Evolutionary conservation across 108 stramenopile species (phyloP).

Genomic region (Cafeteria roenbergensis): DNA sequence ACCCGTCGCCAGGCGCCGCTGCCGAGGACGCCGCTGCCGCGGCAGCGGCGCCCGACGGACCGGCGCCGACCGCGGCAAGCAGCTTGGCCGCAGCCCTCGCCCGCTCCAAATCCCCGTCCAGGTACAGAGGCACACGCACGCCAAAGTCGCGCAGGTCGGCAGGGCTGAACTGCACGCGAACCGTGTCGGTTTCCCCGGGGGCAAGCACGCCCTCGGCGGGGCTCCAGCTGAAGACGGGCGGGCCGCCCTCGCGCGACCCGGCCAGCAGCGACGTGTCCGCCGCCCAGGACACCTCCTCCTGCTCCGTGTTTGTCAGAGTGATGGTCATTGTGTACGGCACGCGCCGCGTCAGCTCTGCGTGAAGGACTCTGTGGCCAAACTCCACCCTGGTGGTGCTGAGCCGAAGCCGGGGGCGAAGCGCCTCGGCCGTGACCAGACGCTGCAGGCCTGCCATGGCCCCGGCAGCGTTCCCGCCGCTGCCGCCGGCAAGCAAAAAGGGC

Average conservation of each 20-base stretch:
- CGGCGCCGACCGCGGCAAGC: too few species aligned
- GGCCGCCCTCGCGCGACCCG: not conserved
- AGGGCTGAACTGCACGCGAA: constrained; percentile 34
- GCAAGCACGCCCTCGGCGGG: constrained; percentile 32
- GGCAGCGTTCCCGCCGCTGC: not conserved
- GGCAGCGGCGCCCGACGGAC: too few species aligned
- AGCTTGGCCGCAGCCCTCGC: too few species aligned
- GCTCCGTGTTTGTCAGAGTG: constrained; percentile 28
- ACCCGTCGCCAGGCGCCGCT: too few species aligned
- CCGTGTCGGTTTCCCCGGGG: constrained; percentile 31
- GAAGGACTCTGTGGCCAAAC: constrained; percentile 37
- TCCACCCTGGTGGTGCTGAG: constrained; percentile 13
- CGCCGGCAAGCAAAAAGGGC: constrained; percentile 30
- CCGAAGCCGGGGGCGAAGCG: constrained; percentile 25
- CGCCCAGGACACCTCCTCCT: constrained; percentile 23
- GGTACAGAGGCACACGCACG: constrained; percentile 5
- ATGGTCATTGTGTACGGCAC: constrained; percentile 33
- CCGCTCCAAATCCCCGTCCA: not conserved
- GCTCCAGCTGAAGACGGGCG: constrained; percentile 32
- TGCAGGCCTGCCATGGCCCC: not conserved
- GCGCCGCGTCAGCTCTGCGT: constrained; percentile 26
- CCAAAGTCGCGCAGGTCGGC: constrained; percentile 14
- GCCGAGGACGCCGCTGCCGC: too few species aligned
- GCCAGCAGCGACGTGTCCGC: constrained; percentile 22
- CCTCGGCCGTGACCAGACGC: constrained; percentile 18